phyloP scores from a whole-genome alignment of 495 filamentous ascomycete genomes.

The Extremus antarcticus region DNA sequence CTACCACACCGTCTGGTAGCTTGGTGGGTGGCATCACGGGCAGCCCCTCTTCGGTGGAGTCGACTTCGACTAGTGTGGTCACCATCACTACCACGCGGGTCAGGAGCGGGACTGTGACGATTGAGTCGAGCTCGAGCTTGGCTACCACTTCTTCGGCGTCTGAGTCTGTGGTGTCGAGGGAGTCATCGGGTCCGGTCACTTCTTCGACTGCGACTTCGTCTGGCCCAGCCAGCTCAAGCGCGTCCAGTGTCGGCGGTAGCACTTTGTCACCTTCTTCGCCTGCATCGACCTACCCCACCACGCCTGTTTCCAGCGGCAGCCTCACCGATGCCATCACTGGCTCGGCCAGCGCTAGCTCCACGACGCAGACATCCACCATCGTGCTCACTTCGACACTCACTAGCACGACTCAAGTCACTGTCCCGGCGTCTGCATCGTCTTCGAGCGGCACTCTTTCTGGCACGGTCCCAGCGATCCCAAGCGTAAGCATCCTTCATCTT shows the following conservation, averaged over 20 bases:
- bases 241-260: not conserved
- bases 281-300: not conserved
- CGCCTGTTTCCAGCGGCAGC: not conserved
- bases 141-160: not conserved
- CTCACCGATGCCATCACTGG: not conserved
- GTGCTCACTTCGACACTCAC: conserved; percentile 1
- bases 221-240: not conserved
- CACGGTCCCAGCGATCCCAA: not conserved
- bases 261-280: not conserved
- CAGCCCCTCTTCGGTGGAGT: not conserved
- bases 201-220: not conserved
- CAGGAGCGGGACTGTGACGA: not conserved
- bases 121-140: not conserved
- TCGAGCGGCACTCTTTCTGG: not conserved
- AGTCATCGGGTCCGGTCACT: not conserved
- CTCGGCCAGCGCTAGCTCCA: not conserved
- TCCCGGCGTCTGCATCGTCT: not conserved
- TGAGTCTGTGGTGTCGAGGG: not conserved
- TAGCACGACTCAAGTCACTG: not conserved
- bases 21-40: not conserved
- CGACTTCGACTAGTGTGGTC: not conserved
- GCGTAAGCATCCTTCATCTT: conserved; percentile 7
- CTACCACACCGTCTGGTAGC: not conserved
- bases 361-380: not conserved
- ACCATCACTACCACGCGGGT: not conserved